Conservation (phyloP, 495 filamentous ascomycete species). For the Penicillium canariense region DNA sequence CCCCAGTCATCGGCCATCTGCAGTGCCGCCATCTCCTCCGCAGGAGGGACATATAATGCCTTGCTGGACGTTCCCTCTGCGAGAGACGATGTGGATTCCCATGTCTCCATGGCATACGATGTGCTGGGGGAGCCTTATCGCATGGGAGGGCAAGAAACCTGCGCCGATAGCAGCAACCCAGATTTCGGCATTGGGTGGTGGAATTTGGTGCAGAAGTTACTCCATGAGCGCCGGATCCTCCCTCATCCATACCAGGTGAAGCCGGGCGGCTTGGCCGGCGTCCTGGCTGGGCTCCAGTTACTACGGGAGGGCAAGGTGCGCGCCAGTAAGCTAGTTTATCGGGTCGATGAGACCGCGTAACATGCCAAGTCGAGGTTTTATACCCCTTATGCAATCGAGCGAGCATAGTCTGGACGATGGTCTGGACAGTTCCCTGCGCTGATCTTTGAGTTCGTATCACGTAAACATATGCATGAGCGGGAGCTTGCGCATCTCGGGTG, state of each 20-base stretch:
- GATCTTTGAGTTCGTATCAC: background rate
- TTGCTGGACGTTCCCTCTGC: constrained; percentile 18
- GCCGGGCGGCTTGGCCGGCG: constrained; percentile 36
- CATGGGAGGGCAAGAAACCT: constrained; percentile 12
- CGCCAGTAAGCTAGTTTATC: constrained; percentile 32
- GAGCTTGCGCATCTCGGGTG: background rate
- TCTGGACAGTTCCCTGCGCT: background rate
- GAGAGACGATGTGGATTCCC: constrained; percentile 22
- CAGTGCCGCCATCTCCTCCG: constrained; percentile 34
- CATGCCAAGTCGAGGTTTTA: background rate
- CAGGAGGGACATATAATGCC: constrained; percentile 38
- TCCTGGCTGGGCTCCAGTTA: constrained; percentile 24
- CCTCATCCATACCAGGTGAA: constrained; percentile 48
- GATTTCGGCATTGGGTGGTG: constrained; percentile 41
- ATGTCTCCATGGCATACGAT: constrained; percentile 29
- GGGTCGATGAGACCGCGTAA: constrained; percentile 8
- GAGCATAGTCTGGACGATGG: background rate
- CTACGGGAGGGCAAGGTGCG: constrained; percentile 28
- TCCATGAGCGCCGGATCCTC: constrained; percentile 46
- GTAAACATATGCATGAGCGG: constrained; percentile 4
- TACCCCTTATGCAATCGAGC: background rate
- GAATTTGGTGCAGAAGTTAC: constrained; percentile 37
- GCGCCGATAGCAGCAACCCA: constrained; percentile 27
- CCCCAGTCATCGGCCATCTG: constrained; percentile 34
- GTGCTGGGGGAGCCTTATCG: constrained; percentile 27